These are phyloP conservation scores for Volvox carteri DNA, from an alignment of 163 green algal species.

Conservation along the genomic window DNA sequence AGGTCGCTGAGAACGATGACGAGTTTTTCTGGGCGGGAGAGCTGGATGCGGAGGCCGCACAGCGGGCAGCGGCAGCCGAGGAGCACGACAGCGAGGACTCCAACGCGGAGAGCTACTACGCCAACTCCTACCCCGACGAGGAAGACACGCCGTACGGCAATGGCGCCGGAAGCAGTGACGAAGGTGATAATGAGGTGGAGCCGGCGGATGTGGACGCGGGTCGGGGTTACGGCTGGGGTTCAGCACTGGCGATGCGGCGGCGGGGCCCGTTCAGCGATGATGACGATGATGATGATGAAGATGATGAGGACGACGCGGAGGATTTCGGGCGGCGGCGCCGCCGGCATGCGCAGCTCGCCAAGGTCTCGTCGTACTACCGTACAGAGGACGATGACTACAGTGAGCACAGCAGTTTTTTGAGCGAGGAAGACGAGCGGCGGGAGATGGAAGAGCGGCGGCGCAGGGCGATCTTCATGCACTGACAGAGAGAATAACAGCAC, in stretches of 20 bases:
- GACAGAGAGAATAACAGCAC: too few relatives aligned
- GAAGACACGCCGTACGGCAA: constrained; percentile 29
- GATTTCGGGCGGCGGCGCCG: background rate
- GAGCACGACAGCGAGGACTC: constrained; percentile 76
- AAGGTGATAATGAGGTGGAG: background rate
- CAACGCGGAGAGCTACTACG: constrained; percentile 79
- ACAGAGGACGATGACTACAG: constrained; percentile 55
- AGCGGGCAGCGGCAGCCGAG: background rate
- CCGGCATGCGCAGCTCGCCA: background rate
- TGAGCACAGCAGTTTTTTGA: constrained; percentile 52
- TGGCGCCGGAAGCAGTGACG: background rate
- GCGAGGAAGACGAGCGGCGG: constrained; percentile 50
- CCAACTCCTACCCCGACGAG: constrained; percentile 62
- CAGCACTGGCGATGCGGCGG: background rate
- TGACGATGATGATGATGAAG: constrained; percentile 14
- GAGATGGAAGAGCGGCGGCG: constrained; percentile 44
- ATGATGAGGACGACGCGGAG: constrained; percentile 28
- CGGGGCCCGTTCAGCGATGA: background rate
- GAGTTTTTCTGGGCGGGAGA: constrained; percentile 37
- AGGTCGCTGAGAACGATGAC: constrained; percentile 53
- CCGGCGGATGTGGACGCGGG: background rate
- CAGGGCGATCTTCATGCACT: constrained; percentile 42
- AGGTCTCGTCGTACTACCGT: constrained; percentile 40
- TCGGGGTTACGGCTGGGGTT: background rate
- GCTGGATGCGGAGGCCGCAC: constrained; percentile 10